phyloP scores from a whole-genome alignment of 352 stramenopile species.

The Phytophthora boehmeriae region DNA sequence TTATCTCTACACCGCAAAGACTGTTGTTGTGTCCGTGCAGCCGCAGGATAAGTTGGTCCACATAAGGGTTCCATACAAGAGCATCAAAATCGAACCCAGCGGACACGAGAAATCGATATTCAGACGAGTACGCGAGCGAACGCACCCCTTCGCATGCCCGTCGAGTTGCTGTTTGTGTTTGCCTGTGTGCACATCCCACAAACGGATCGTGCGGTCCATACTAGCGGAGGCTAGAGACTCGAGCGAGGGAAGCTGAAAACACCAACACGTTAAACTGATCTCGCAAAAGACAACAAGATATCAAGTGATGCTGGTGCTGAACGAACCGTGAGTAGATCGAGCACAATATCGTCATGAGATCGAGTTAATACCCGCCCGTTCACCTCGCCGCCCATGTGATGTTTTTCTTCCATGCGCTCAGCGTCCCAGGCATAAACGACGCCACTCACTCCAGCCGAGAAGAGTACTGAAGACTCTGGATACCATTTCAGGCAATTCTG shows the following conservation, averaged over 20 bases:
- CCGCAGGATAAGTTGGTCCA: conserved; percentile 86
- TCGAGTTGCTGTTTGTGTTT: conserved; percentile 88
- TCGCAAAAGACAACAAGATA: neutral
- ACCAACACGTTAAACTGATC: conserved; percentile 3
- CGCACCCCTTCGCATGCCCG: conserved; percentile 81
- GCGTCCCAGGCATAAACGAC: conserved; percentile 88
- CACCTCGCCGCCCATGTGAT: conserved; percentile 79
- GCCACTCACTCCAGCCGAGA: conserved; percentile 82
- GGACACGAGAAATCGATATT: conserved; percentile 88
- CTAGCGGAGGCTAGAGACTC: conserved; percentile 85
- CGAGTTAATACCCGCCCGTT: conserved; percentile 61
- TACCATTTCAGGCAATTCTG: conserved; percentile 88
- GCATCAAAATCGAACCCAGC: conserved; percentile 90
- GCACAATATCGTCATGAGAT: conserved; percentile 89
- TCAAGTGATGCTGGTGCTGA: conserved; percentile 8
- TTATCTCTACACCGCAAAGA: conserved; percentile 87
- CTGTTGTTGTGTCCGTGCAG: conserved; percentile 89
- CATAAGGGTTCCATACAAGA: conserved; percentile 91
- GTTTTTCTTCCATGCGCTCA: conserved; percentile 82
- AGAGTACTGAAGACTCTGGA: conserved; percentile 65
- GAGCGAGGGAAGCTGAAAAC: conserved; percentile 63
- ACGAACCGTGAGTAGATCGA: conserved; percentile 78
- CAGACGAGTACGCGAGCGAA: conserved; percentile 78
- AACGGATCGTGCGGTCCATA: conserved; percentile 89
- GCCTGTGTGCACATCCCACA: conserved; percentile 90